Conservation (phyloP, 2,329 filamentous ascomycete species). For the Blumeria hordei region DNA sequence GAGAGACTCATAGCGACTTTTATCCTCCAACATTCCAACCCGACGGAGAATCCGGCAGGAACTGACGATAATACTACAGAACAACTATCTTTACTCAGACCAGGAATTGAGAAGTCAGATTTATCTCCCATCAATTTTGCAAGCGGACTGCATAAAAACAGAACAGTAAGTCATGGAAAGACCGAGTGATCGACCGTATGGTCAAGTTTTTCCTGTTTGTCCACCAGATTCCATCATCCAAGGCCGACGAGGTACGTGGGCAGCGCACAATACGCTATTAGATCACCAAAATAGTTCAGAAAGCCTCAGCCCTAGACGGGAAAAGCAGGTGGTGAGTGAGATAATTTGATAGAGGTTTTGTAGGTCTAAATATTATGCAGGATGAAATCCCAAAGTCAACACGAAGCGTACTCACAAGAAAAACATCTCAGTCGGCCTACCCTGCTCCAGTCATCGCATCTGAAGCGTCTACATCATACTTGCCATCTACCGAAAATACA, state of each 20-base stretch:
- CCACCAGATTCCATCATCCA: neutral
- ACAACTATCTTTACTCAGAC: too few relatives aligned
- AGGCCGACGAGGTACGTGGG: neutral
- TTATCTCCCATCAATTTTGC: too few relatives aligned
- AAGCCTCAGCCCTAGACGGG: neutral
- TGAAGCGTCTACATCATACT: constrained; percentile 19
- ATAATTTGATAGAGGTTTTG: neutral
- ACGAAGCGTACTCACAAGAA: constrained; percentile 27
- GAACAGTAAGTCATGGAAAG: neutral
- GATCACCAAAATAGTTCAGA: neutral
- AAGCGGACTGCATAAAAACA: too few relatives aligned
- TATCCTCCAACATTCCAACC: too few relatives aligned
- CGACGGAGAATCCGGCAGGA: too few relatives aligned
- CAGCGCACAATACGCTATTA: neutral
- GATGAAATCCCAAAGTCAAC: neutral
- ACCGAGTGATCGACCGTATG: neutral
- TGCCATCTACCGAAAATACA: constrained; percentile 35
- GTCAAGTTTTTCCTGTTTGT: neutral
- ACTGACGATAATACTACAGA: too few relatives aligned
- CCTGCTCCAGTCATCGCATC: constrained; percentile 29
- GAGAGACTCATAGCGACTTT: too few relatives aligned
- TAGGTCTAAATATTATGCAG: neutral
- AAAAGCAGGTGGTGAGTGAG: neutral
- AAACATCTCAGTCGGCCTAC: constrained; percentile 24
- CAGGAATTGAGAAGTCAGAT: too few relatives aligned